Evolutionary conservation across 768 basidiomycete species (phyloP).

Genomic region (Ephemerocybe angulata): DNA sequence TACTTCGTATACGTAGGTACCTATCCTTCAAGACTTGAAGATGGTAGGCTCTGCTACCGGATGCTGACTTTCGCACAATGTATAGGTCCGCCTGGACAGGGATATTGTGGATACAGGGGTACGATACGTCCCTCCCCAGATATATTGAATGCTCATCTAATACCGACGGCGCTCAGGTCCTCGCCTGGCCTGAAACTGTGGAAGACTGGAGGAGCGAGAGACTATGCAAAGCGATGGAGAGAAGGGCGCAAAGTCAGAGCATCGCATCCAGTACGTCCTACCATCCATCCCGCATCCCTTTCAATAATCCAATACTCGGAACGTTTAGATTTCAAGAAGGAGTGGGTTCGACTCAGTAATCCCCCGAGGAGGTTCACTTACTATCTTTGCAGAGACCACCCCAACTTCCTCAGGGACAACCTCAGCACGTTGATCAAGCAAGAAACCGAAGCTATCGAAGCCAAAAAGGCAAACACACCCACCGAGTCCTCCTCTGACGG

Average conservation of each 20-base stretch:
- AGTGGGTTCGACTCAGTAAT: too few relatives aligned
- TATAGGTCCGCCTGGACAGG: conserved; percentile 34
- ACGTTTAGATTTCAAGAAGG: conserved; percentile 13
- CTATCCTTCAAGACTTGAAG: too few relatives aligned
- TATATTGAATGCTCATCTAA: not conserved
- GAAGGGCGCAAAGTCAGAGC: conserved; percentile 43
- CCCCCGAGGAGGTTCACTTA: too few relatives aligned
- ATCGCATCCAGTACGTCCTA: conserved; percentile 42
- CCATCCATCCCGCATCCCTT: conserved; percentile 28
- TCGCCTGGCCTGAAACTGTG: too few relatives aligned
- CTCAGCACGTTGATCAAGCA: too few relatives aligned
- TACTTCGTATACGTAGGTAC: conserved; percentile 48
- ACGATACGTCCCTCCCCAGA: conserved; percentile 15
- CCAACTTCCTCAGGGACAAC: too few relatives aligned
- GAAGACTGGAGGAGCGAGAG: conserved; percentile 37
- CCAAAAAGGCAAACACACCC: too few relatives aligned
- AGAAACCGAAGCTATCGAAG: too few relatives aligned
- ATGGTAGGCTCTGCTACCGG: too few relatives aligned
- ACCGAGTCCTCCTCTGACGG: too few relatives aligned
- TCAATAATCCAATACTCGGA: not conserved
- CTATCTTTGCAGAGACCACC: too few relatives aligned
- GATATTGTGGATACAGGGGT: conserved; percentile 18
- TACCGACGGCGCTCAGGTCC: not conserved
- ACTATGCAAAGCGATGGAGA: conserved; percentile 37
- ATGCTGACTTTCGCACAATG: too few relatives aligned